Base-by-base conservation (phyloP, 441 rosid species). In the Pelargonium fulgidum region DNA sequence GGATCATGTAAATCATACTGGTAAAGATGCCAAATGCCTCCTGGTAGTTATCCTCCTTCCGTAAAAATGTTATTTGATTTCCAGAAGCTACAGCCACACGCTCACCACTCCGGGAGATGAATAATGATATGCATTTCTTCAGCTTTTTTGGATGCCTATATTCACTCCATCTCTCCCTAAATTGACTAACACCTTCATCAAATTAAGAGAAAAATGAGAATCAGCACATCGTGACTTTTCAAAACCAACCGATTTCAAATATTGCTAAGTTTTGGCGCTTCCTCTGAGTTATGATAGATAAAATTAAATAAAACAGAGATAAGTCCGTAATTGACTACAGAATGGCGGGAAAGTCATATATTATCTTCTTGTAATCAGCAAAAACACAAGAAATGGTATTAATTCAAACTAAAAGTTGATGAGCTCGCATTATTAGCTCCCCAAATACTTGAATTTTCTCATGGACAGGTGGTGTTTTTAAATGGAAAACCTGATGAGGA, bases 11-110 rank as follows among this genome's bases (percentile, higher is more conserved):
- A 68, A 71, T 65, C 94, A 82, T 86, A 93, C 97, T 65, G 12
- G 83, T 80, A 72, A 82, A 94, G 66, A 70, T 71, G 70, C 96
- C 97, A 72, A 71, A 85, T 2, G 99, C 92, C 72, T 85, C 80
- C 77, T 67, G 77, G 78, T 84, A 94, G 81, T 85, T 91, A 77
- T 90, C 90, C 73, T 86, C 87, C 84, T 80, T 87, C 62, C 71
- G 71, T 78, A 94, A 83, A 71, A 90, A 81, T 1, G 92, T 89
- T 64, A 94, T 83, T 33, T 83, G 89, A 80, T 87, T 82, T 26
- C 82, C 93, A n/a, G 86, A 77, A 73, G 96, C 89, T 70, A 92
- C 97, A 64, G 99, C 96, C 8, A 94, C 86, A 47, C 80, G 79
- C 70, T 92, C 90, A 63, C 94, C 96, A 68, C 85, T 84, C 5